These are phyloP conservation scores for Arabidopsis arenosa DNA, from an alignment of 345 rosid genomes.

Conservation along the genomic window DNA sequence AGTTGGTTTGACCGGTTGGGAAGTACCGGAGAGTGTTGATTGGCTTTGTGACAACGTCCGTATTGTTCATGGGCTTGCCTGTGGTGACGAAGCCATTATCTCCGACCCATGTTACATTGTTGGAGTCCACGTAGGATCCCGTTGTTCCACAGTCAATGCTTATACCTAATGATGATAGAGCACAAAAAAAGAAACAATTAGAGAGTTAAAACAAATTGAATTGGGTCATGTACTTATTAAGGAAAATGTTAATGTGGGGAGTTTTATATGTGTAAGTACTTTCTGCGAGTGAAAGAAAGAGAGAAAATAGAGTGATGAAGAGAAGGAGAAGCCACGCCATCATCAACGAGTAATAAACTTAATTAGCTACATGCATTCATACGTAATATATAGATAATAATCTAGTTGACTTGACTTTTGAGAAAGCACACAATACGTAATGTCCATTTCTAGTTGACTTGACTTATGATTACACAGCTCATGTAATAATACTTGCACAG, in stretches of 20 bases:
- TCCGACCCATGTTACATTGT: slow-evolving; percentile 44
- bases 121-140: slow-evolving; percentile 36
- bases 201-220: neutral
- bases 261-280: neutral
- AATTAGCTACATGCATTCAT: slow-evolving; percentile 15
- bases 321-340: slow-evolving; percentile 23
- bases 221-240: neutral
- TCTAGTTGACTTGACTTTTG: neutral
- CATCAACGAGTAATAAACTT: slow-evolving; percentile 17
- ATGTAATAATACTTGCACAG: slow-evolving; percentile 9
- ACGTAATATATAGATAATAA: slow-evolving; percentile 30
- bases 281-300: slow-evolving; percentile 1
- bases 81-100: slow-evolving; percentile 34
- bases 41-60: slow-evolving; percentile 18
- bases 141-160: slow-evolving; percentile 43
- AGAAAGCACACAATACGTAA: neutral
- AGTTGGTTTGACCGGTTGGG: slow-evolving; percentile 36
- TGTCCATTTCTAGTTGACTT: slow-evolving; percentile 25
- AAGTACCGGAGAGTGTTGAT: slow-evolving; percentile 40
- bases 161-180: slow-evolving; percentile 12
- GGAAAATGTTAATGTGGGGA: neutral
- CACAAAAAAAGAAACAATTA: neutral
- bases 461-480: slow-evolving; percentile 22
- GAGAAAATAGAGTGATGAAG: slow-evolving; percentile 11
- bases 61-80: slow-evolving; percentile 24